These are phyloP conservation scores for Lichtheimia ramosa DNA, from an alignment of 371 early-diverging fungal genomes.

Conservation along the genomic window DNA sequence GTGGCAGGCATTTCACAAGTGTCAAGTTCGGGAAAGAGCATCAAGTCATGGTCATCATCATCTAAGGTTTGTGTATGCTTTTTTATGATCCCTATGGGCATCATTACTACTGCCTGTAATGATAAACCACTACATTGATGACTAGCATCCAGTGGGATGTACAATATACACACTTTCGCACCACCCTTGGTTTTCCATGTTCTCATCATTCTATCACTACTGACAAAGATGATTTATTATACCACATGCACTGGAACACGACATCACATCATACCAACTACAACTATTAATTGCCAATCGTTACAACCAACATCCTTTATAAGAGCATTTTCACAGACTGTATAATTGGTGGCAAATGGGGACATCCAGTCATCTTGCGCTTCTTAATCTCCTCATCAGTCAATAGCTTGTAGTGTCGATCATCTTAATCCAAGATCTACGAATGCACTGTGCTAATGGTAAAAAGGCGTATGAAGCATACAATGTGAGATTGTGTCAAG, in stretches of 20 bases:
- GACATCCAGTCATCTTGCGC: background rate
- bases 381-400: background rate
- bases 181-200: background rate
- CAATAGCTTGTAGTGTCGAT: background rate
- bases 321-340: background rate
- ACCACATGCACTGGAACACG: too few relatives aligned
- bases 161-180: background rate
- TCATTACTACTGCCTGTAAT: too few relatives aligned
- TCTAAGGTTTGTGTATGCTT: too few relatives aligned
- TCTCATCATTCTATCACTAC: background rate
- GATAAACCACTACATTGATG: too few relatives aligned
- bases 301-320: background rate
- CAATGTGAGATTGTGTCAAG: background rate
- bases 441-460: constrained; percentile 4
- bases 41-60: too few relatives aligned
- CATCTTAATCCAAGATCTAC: background rate
- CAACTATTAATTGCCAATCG: background rate
- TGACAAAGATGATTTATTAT: too few relatives aligned
- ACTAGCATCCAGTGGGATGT: too few relatives aligned
- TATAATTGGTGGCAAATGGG: background rate
- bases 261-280: too few relatives aligned
- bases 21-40: too few relatives aligned
- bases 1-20: too few relatives aligned
- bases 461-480: background rate
- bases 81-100: too few relatives aligned